Conservation (phyloP, 805 yeast species). For the Barnettozyma vustinii region DNA sequence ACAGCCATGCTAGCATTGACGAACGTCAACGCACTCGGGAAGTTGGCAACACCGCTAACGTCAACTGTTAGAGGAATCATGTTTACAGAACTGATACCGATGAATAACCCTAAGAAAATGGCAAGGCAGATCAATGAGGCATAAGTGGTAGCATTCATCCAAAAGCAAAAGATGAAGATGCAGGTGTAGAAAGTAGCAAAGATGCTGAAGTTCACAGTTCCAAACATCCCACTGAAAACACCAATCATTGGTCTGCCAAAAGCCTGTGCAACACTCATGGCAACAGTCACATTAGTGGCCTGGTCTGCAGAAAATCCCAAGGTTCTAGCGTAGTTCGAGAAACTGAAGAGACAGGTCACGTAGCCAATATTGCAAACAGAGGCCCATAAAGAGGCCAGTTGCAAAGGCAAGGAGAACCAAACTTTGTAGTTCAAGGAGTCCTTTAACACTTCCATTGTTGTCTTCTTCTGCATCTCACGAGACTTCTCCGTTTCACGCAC, state of each 20-base stretch:
- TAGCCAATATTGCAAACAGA: conserved; percentile 35
- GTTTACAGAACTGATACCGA: conserved; percentile 42
- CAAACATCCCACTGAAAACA: conserved; percentile 36
- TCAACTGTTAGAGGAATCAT: conserved; percentile 37
- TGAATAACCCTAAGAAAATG: conserved; percentile 36
- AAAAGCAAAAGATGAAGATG: conserved; percentile 38
- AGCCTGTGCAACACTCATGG: conserved; percentile 41
- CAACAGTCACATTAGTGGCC: conserved; percentile 41
- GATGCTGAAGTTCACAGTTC: conserved; percentile 42
- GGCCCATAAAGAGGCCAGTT: conserved; percentile 34
- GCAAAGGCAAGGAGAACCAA: conserved; percentile 28
- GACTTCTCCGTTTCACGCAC: conserved; percentile 36
- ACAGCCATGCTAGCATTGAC: conserved; percentile 29
- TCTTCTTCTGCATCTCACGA: conserved; percentile 10
- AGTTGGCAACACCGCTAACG: conserved; percentile 31
- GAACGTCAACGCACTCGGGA: conserved; percentile 35
- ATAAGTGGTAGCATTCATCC: conserved; percentile 43
- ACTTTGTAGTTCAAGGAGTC: conserved; percentile 32
- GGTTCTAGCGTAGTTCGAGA: conserved; percentile 41
- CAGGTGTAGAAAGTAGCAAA: conserved; percentile 30
- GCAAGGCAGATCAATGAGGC: conserved; percentile 37
- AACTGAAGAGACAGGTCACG: conserved; percentile 39
- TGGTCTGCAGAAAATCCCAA: conserved; percentile 40
- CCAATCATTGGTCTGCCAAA: conserved; percentile 49
- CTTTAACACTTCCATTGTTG: conserved; percentile 20